Evolutionary conservation across 2,329 filamentous ascomycete species (phyloP).

Genomic region (Cladobotryum protrusum): DNA sequence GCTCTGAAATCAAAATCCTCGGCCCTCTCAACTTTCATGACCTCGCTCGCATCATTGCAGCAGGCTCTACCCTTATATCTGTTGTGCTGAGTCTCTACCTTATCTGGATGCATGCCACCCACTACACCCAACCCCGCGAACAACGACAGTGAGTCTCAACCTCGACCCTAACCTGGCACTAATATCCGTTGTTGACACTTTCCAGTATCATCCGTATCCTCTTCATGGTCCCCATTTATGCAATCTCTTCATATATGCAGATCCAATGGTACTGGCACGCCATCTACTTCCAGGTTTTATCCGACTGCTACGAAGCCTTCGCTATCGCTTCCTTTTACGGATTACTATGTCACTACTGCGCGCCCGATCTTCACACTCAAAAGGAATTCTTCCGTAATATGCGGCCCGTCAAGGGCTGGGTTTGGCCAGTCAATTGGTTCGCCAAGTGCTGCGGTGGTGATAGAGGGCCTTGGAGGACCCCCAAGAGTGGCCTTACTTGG

Average conservation of each 20-base stretch:
- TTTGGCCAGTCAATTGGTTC: slow-evolving; percentile 66
- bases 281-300: slow-evolving; percentile 74
- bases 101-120: slow-evolving; percentile 51
- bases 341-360: slow-evolving; percentile 73
- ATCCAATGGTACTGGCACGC: slow-evolving; percentile 69
- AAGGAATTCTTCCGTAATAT: slow-evolving; percentile 74
- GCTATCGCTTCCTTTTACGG: slow-evolving; percentile 84
- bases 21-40: slow-evolving; percentile 49
- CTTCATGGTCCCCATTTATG: slow-evolving; percentile 81
- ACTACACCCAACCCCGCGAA: slow-evolving; percentile 56
- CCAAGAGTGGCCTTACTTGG: slow-evolving; percentile 77
- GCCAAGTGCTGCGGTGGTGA: slow-evolving; percentile 65
- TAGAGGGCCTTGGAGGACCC: slow-evolving; percentile 64
- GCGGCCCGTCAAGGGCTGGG: slow-evolving; percentile 62
- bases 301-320: slow-evolving; percentile 85
- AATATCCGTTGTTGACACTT: neutral
- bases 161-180: neutral
- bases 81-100: slow-evolving; percentile 49
- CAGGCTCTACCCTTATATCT: slow-evolving; percentile 43
- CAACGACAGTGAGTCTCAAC: slow-evolving; percentile 47
- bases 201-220: slow-evolving; percentile 76
- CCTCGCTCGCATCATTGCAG: slow-evolving; percentile 47
- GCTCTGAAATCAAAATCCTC: slow-evolving; percentile 41
- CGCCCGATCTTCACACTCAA: slow-evolving; percentile 69
- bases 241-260: slow-evolving; percentile 65